Evolutionary conservation across 345 rosid species (phyloP).

Genomic region (Aegle marmelos): DNA sequence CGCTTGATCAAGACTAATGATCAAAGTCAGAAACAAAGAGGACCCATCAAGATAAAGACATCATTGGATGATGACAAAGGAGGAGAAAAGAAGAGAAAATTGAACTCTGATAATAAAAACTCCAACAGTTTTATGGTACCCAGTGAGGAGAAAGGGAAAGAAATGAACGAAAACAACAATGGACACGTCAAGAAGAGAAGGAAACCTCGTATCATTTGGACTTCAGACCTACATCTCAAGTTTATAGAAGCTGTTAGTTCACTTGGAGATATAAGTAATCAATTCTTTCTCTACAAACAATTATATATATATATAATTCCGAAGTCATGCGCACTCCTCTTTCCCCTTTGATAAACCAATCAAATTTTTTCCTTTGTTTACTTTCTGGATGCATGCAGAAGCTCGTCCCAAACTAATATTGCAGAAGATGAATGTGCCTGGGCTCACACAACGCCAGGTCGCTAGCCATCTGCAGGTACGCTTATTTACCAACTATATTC

Average conservation of each 20-base stretch:
- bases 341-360: neutral
- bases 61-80: neutral
- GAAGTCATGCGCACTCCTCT: too few relatives aligned
- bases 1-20: neutral
- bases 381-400: constrained; percentile 25
- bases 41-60: neutral
- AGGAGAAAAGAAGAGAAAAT: neutral
- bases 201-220: constrained; percentile 29
- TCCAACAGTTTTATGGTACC: neutral
- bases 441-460: constrained; percentile 45
- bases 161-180: neutral
- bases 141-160: neutral
- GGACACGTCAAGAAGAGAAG: neutral
- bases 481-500: neutral
- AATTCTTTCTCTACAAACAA: neutral
- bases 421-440: constrained; percentile 39
- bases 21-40: neutral
- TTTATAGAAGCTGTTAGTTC: constrained; percentile 35
- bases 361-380: neutral
- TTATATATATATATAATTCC: too few relatives aligned
- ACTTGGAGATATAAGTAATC: constrained; percentile 35
- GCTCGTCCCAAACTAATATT: constrained; percentile 42
- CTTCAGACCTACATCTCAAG: constrained; percentile 35
- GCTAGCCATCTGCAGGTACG: constrained; percentile 65
- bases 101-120: neutral